Percentiles rank a stretch among this genome's conserved stretches.
These are phyloP conservation scores for Sporothrix brunneoviolacea DNA, from an alignment of 2,329 filamentous ascomycete species.

Conservation along the genomic window DNA sequence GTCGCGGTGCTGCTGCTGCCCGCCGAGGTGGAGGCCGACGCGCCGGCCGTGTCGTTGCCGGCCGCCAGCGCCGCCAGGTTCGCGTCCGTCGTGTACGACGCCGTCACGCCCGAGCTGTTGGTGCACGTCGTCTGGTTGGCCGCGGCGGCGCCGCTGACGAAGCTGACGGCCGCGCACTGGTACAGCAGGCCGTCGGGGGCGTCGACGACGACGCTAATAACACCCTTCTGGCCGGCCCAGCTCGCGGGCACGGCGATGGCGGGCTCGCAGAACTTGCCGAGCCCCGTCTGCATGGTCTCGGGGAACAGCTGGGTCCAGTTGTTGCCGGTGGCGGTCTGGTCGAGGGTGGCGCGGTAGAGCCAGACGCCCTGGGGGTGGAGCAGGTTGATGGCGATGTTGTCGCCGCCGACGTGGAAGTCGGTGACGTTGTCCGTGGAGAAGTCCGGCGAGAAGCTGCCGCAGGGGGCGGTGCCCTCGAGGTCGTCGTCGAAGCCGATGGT, in stretches of 20 bases:
- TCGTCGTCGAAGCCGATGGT: constrained; percentile 45
- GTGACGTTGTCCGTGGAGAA: constrained; percentile 32
- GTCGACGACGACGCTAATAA: constrained; percentile 45
- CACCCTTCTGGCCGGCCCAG: constrained; percentile 49
- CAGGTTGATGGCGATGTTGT: constrained; percentile 41
- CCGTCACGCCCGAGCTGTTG: constrained; percentile 32
- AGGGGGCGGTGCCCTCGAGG: constrained; percentile 40
- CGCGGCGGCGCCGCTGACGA: constrained; percentile 37
- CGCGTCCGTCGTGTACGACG: constrained; percentile 25
- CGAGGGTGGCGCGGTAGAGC: constrained; percentile 52
- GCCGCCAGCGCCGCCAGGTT: constrained; percentile 26
- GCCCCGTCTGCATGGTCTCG: constrained; percentile 47
- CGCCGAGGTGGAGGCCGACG: constrained; percentile 17
- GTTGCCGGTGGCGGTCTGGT: constrained; percentile 34
- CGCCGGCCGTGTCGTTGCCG: constrained; percentile 9
- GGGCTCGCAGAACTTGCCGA: constrained; percentile 48
- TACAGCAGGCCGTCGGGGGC: constrained; percentile 51
- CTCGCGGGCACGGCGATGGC: constrained; percentile 40
- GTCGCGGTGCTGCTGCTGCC: constrained; percentile 6
- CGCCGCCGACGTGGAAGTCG: constrained; percentile 52
- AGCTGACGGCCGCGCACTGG: constrained; percentile 40
- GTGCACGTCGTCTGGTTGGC: constrained; percentile 26
- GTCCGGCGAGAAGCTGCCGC: constrained; percentile 46
- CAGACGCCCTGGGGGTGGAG: constrained; percentile 48
- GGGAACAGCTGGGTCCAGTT: constrained; percentile 52